Evolutionary conservation across 192 early-diverging fungal genomes (phyloP).

Genomic region (Geranomyces michiganensis): DNA sequence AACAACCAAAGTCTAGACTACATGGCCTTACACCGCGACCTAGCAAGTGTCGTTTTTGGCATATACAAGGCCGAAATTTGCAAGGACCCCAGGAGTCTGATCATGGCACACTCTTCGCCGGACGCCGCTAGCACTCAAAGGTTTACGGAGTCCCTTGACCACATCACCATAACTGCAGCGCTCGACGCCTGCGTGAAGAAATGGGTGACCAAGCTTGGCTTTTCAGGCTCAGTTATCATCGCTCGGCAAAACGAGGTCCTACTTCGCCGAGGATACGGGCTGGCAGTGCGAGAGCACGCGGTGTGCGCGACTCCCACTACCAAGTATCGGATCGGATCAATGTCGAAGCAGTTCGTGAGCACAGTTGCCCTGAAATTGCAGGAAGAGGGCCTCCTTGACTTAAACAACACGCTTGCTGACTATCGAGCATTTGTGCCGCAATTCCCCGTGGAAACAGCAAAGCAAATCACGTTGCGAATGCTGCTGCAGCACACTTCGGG

Average conservation of each 20-base stretch:
- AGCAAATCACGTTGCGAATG: not conserved
- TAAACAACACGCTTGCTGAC: not conserved
- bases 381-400: not conserved
- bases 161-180: not conserved
- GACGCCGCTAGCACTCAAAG: not conserved
- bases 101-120: not conserved
- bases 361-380: not conserved
- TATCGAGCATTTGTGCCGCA: not conserved
- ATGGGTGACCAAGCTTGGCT: not conserved
- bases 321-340: conserved; percentile 1
- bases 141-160: not conserved
- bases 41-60: not conserved
- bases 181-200: conserved; percentile 4
- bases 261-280: conserved; percentile 3
- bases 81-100: too few species aligned
- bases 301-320: conserved; percentile 1
- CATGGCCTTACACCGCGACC: not conserved
- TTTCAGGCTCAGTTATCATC: conserved; percentile 3
- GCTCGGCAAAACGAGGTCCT: not conserved
- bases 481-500: not conserved
- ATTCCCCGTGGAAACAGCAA: conserved; percentile 2
- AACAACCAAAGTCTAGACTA: conserved; percentile 10
- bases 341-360: conserved; percentile 11
- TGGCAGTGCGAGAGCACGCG: conserved; percentile 1
- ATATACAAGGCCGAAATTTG: not conserved